Percentiles rank a stretch among this genome's conserved stretches.
Evolutionary conservation across 768 basidiomycete genomes (phyloP).

Genomic region (Trametes villosa): DNA sequence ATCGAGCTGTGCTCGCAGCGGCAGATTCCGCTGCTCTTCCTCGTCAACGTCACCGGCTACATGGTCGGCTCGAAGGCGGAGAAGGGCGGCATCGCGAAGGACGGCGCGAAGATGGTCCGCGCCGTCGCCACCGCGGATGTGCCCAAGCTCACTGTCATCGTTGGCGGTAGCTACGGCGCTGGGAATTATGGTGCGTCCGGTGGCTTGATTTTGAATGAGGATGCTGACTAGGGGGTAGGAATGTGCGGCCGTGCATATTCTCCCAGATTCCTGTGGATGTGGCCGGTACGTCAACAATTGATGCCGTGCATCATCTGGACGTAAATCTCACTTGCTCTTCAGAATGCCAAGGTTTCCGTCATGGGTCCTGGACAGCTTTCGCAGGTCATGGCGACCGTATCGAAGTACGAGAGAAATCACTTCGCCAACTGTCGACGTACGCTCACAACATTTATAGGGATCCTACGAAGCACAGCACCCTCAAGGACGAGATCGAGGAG

Average conservation of each 20-base stretch:
- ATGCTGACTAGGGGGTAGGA: conserved; percentile 48
- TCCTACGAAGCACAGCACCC: conserved; percentile 71
- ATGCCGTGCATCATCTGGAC: background rate
- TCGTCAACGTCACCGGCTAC: conserved; percentile 97
- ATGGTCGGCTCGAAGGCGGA: conserved; percentile 98
- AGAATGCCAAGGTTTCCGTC: conserved; percentile 93
- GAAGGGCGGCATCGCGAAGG: conserved; percentile 92
- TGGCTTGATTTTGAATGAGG: conserved; percentile 12
- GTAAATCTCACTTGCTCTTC: background rate
- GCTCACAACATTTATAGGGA: conserved; percentile 52
- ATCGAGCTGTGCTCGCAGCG: conserved; percentile 94
- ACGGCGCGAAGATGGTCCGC: conserved; percentile 96
- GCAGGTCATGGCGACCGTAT: conserved; percentile 90
- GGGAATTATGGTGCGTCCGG: conserved; percentile 82
- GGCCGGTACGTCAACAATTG: conserved; percentile 69
- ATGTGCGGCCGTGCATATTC: conserved; percentile 97
- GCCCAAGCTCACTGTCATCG: conserved; percentile 90
- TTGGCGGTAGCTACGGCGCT: conserved; percentile 93
- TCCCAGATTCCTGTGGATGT: conserved; percentile 97
- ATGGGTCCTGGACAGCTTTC: conserved; percentile 96
- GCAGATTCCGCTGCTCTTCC: conserved; percentile 85
- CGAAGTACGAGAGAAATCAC: conserved; percentile 57
- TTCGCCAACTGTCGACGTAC: background rate
- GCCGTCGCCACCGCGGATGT: conserved; percentile 94
- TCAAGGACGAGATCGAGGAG: conserved; percentile 83